Percentiles rank a stretch among this genome's conserved stretches.
These are phyloP conservation scores for Fusarium brevicatenulatum DNA, from an alignment of 2,329 filamentous ascomycete species.

Conservation along the genomic window DNA sequence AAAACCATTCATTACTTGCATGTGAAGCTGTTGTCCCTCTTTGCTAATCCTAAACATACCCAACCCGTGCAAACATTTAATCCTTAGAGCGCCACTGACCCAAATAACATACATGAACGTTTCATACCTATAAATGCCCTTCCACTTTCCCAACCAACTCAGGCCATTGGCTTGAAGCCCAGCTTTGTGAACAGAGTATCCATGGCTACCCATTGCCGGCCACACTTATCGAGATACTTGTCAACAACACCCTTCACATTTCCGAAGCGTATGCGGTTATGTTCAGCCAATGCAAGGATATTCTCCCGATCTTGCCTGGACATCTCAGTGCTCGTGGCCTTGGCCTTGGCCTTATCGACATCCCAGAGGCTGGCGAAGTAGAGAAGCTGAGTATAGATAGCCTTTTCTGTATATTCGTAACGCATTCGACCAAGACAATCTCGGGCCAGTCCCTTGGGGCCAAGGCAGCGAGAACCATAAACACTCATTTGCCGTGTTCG, in stretches of 20 bases:
- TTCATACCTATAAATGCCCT: neutral
- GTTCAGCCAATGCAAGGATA: conserved; percentile 77
- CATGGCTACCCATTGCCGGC: conserved; percentile 93
- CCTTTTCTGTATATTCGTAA: conserved; percentile 88
- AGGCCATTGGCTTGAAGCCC: conserved; percentile 58
- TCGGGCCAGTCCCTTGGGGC: conserved; percentile 83
- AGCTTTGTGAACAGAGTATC: conserved; percentile 81
- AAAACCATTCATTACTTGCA: conserved; percentile 1
- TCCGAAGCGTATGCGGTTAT: conserved; percentile 82
- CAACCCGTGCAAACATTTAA: neutral
- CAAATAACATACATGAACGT: neutral
- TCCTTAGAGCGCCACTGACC: conserved; percentile 30
- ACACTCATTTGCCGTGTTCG: conserved; percentile 93
- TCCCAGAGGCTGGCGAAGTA: conserved; percentile 90
- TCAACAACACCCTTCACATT: conserved; percentile 83
- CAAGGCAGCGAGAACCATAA: conserved; percentile 89
- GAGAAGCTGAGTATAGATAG: conserved; percentile 92
- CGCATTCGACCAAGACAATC: conserved; percentile 89
- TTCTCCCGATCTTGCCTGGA: conserved; percentile 68
- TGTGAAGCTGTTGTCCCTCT: neutral
- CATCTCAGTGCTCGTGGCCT: conserved; percentile 59
- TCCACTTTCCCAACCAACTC: neutral
- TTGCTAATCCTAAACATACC: conserved; percentile 4
- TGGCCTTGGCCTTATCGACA: conserved; percentile 78
- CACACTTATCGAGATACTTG: conserved; percentile 87